phyloP scores from a whole-genome alignment of 768 basidiomycete species.

The Tephrocybe sp. region DNA sequence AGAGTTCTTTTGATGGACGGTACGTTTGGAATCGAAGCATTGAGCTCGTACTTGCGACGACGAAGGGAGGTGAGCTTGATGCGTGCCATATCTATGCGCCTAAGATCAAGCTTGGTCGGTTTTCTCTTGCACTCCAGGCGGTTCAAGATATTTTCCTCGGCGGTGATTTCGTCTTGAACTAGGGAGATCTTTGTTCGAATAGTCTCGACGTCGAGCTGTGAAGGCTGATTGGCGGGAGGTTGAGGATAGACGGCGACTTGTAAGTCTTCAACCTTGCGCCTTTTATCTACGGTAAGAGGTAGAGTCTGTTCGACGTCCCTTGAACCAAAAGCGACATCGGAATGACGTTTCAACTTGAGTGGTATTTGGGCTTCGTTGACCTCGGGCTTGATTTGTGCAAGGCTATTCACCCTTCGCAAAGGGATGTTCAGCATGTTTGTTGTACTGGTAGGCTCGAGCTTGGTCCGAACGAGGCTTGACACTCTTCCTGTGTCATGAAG shows the following conservation, averaged over 20 bases:
- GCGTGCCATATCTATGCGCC: conserved; percentile 1
- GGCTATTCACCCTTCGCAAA: background rate
- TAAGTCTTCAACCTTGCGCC: conserved; percentile 24
- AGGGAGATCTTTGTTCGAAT: conserved; percentile 9
- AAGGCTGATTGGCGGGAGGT: conserved; percentile 17
- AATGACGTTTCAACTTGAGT: conserved; percentile 33
- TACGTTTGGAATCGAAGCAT: conserved; percentile 11
- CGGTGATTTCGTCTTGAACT: conserved; percentile 13
- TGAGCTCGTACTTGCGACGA: conserved; percentile 14
- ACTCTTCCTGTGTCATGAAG: background rate
- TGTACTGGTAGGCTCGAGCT: background rate
- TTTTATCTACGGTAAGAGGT: conserved; percentile 18
- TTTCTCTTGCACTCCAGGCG: too few relatives aligned
- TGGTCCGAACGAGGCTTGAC: conserved; percentile 4
- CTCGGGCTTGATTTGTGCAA: conserved; percentile 17
- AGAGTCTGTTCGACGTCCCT: background rate
- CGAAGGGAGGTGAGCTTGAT: conserved; percentile 10
- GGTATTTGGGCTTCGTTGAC: conserved; percentile 27
- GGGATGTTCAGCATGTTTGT: background rate
- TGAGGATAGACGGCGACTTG: conserved; percentile 15
- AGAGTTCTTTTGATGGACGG: conserved; percentile 10
- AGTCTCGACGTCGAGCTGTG: conserved; percentile 18
- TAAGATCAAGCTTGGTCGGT: conserved; percentile 15
- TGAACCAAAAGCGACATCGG: conserved; percentile 24
- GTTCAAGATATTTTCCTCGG: conserved; percentile 10